Conservation (phyloP, 192 early-diverging fungal species). For the Gonapodya prolifera region DNA sequence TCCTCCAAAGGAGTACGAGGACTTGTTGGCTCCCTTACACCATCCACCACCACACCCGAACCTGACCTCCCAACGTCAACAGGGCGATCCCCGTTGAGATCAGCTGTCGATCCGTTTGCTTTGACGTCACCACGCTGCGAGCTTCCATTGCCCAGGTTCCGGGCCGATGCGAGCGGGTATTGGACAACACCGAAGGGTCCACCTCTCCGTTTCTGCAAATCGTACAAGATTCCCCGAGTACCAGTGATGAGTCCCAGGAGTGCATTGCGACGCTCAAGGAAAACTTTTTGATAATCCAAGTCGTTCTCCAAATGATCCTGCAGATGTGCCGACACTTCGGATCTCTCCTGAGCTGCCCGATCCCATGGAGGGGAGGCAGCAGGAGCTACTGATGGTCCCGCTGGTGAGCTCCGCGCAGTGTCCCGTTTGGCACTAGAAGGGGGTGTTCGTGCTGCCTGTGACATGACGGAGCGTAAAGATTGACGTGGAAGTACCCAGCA, state of each 20-base stretch:
- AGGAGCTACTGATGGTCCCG: not conserved
- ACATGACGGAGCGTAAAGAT: not conserved
- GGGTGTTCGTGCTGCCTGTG: not conserved
- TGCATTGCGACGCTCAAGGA: conserved; percentile 57
- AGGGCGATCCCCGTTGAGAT: conserved; percentile 9
- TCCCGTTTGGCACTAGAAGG: not conserved
- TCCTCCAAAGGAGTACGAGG: not conserved
- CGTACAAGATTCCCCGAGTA: conserved; percentile 50
- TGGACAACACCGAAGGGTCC: conserved; percentile 42
- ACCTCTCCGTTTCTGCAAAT: conserved; percentile 56
- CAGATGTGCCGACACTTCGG: not conserved
- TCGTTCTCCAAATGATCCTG: not conserved
- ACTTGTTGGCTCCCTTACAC: too few species aligned
- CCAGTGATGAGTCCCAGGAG: conserved; percentile 53
- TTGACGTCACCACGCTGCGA: conserved; percentile 4
- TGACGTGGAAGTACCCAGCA: not conserved
- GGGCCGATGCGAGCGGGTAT: conserved; percentile 47
- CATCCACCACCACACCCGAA: not conserved
- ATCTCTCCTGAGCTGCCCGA: not conserved
- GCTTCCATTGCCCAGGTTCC: conserved; percentile 13
- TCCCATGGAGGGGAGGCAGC: not conserved
- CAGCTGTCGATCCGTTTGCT: conserved; percentile 9
- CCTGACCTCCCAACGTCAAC: not conserved
- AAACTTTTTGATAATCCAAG: conserved; percentile 23
- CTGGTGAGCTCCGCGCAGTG: not conserved